These are phyloP conservation scores for Aureobasidium namibiae DNA, from an alignment of 2,329 filamentous ascomycete species.

Conservation along the genomic window DNA sequence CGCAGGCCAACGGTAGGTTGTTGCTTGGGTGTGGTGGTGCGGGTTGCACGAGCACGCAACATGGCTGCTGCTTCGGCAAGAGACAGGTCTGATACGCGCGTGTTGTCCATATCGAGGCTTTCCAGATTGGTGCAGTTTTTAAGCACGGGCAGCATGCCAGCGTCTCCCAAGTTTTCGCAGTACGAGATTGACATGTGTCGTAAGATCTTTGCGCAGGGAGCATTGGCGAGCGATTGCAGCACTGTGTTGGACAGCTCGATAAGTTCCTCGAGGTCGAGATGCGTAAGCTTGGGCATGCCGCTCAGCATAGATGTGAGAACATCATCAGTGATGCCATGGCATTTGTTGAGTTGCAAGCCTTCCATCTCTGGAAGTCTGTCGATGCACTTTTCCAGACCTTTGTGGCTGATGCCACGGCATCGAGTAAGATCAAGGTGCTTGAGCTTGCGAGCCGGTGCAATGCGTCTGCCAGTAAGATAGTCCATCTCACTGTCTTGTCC, in stretches of 20 bases:
- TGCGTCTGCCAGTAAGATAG: conserved; percentile 64
- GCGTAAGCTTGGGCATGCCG: conserved; percentile 68
- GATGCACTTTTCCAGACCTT: conserved; percentile 62
- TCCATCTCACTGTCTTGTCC: conserved; percentile 72
- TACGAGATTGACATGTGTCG: conserved; percentile 82
- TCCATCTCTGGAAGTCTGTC: conserved; percentile 70
- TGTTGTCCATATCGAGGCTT: conserved; percentile 86
- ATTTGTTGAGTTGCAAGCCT: conserved; percentile 74
- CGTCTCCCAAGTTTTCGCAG: conserved; percentile 77
- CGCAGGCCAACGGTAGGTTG: conserved; percentile 52
- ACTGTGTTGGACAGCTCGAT: conserved; percentile 66
- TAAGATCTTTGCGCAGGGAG: conserved; percentile 63
- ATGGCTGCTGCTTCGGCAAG: conserved; percentile 78
- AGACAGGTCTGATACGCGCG: conserved; percentile 76
- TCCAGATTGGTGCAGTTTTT: conserved; percentile 62
- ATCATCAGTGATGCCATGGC: conserved; percentile 63
- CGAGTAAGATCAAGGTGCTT: conserved; percentile 80
- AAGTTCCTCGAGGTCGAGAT: conserved; percentile 85
- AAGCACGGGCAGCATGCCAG: conserved; percentile 74
- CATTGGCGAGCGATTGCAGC: conserved; percentile 65
- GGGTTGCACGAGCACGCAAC: conserved; percentile 50
- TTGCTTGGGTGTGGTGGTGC: conserved; percentile 30
- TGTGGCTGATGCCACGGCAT: conserved; percentile 65
- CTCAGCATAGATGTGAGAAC: conserved; percentile 65
- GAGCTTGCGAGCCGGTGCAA: conserved; percentile 69